Evolutionary conservation across 108 stramenopile genomes (phyloP).

Genomic region (Mediolabrus comicus): DNA sequence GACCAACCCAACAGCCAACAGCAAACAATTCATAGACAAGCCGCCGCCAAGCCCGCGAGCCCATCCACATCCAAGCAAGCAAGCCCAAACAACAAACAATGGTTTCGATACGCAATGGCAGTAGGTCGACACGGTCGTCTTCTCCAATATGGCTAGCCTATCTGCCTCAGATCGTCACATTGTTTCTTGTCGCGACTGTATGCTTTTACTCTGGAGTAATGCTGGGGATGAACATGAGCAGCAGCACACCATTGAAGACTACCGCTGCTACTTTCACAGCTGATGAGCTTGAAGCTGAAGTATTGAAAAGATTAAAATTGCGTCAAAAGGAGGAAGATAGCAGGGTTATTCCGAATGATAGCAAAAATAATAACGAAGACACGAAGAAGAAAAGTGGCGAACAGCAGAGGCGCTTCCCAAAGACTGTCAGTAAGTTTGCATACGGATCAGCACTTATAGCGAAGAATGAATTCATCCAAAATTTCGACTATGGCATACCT

Average conservation of each 20-base stretch:
- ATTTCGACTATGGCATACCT: constrained; percentile 66
- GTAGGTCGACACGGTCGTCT: neutral
- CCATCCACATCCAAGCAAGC: no score
- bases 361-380: neutral
- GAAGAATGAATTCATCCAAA: constrained; percentile 52
- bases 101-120: constrained; percentile 24
- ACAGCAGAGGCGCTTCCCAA: constrained; percentile 36
- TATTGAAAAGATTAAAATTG: constrained; percentile 1
- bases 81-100: constrained; percentile 4
- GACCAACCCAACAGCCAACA: no score
- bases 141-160: constrained; percentile 2
- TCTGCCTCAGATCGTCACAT: constrained; percentile 16
- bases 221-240: constrained; percentile 19
- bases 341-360: neutral
- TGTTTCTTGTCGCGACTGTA: constrained; percentile 11
- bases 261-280: neutral
- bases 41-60: no score
- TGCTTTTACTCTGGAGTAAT: constrained; percentile 27
- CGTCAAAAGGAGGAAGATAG: neutral
- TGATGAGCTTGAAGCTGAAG: constrained; percentile 13
- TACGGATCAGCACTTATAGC: constrained; percentile 40
- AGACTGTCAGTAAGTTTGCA: constrained; percentile 39
- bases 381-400: neutral
- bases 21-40: no score
- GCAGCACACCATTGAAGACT: neutral